Evolutionary conservation across 306 rosid genomes (phyloP).

Genomic region (Pachyrhizus erosus): DNA sequence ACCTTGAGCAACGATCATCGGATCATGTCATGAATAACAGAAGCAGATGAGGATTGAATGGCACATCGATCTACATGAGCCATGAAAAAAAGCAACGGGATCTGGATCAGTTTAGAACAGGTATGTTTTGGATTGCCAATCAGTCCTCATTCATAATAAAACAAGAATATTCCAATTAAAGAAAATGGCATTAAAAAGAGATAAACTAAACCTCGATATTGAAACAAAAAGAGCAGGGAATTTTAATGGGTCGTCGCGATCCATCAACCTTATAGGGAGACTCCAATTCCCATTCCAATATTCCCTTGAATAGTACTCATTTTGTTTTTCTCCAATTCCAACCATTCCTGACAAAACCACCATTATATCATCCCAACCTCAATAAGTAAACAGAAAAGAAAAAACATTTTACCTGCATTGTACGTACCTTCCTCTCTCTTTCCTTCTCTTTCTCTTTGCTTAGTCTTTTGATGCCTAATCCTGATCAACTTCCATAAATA

Average conservation of each 20-base stretch:
- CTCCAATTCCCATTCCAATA: slow-evolving; percentile 59
- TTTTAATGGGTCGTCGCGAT: slow-evolving; percentile 62
- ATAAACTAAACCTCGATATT: slow-evolving; percentile 41
- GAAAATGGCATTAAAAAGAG: slow-evolving; percentile 32
- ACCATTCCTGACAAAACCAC: slow-evolving; percentile 68
- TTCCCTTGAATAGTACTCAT: slow-evolving; percentile 59
- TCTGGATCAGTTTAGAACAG: slow-evolving; percentile 41
- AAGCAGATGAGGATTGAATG: slow-evolving; percentile 17
- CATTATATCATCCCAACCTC: slow-evolving; percentile 45
- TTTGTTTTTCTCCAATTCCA: slow-evolving; percentile 72
- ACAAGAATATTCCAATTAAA: slow-evolving; percentile 59
- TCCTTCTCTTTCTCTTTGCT: slow-evolving; percentile 37
- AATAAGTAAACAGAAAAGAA: neutral
- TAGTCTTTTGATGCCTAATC: slow-evolving; percentile 45
- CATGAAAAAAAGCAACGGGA: slow-evolving; percentile 28
- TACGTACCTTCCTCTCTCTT: slow-evolving; percentile 5
- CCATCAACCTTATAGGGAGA: slow-evolving; percentile 52
- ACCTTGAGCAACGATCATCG: neutral
- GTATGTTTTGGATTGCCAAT: slow-evolving; percentile 51
- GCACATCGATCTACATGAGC: slow-evolving; percentile 13
- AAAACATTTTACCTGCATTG: slow-evolving; percentile 11
- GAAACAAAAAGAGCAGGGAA: slow-evolving; percentile 47
- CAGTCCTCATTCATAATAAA: slow-evolving; percentile 55
- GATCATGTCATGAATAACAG: neutral
- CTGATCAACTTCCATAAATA: slow-evolving; percentile 60